Conservation (phyloP, 1,284 basidiomycete genomes). For the Cutaneotrichosporon dermatis region DNA sequence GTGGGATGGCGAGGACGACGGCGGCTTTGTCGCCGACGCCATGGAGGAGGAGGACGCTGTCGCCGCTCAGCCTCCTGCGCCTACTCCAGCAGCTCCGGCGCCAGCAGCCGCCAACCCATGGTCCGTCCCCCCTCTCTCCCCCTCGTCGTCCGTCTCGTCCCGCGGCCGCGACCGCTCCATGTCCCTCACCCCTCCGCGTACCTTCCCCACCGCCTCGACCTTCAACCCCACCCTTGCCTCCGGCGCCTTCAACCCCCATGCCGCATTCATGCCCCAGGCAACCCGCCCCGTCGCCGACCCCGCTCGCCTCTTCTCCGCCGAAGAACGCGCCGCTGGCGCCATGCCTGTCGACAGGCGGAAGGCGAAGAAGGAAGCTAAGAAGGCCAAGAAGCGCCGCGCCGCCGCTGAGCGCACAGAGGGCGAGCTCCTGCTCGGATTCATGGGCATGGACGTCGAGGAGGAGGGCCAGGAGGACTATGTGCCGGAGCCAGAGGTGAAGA, state of each 20-base stretch:
- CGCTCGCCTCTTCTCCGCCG: conserved; percentile 37
- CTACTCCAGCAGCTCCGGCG: conserved; percentile 3
- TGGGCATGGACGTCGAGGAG: conserved; percentile 42
- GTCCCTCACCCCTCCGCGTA: conserved; percentile 11
- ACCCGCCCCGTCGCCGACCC: conserved; percentile 11
- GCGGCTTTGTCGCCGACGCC: conserved; percentile 22
- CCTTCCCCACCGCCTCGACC: background rate
- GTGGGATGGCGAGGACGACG: conserved; percentile 35
- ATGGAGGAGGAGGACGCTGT: background rate
- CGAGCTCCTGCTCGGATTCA: conserved; percentile 40
- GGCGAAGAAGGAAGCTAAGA: conserved; percentile 43
- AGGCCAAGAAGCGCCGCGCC: conserved; percentile 42
- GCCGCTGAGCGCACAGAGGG: conserved; percentile 40
- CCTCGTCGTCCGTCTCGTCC: conserved; percentile 7
- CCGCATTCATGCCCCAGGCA: conserved; percentile 6
- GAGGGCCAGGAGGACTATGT: background rate
- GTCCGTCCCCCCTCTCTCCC: conserved; percentile 6
- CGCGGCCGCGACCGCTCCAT: conserved; percentile 3
- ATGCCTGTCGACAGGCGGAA: conserved; percentile 33
- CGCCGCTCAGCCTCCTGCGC: background rate
- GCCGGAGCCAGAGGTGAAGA: conserved; percentile 1
- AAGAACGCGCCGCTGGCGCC: conserved; percentile 41
- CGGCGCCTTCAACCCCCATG: background rate
- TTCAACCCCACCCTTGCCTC: background rate
- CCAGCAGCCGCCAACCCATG: background rate